These are phyloP conservation scores for Sporobolomyces phaffii DNA, from an alignment of 768 basidiomycete genomes.

Conservation along the genomic window DNA sequence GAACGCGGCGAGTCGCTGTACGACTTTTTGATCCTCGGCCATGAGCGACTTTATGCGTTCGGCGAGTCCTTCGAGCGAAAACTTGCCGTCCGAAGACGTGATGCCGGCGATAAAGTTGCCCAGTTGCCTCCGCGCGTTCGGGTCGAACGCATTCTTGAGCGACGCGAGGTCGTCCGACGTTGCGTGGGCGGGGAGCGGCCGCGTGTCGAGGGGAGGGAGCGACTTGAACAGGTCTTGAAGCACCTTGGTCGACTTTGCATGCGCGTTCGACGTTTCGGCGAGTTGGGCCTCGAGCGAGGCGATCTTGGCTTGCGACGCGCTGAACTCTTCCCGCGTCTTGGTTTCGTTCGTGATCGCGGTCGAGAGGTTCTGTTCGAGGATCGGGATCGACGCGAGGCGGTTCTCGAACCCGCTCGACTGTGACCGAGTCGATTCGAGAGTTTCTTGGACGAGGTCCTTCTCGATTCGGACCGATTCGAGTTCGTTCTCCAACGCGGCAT, in stretches of 20 bases:
- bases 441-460: constrained; percentile 10
- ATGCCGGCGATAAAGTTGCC: constrained; percentile 73
- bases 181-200: constrained; percentile 50
- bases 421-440: not conserved
- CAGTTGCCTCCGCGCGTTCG: constrained; percentile 41
- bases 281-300: constrained; percentile 2
- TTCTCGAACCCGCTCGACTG: not conserved
- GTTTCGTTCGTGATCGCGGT: constrained; percentile 4
- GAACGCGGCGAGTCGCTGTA: constrained; percentile 74
- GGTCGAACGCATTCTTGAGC: constrained; percentile 50
- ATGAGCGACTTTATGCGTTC: constrained; percentile 53
- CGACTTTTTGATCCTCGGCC: constrained; percentile 69
- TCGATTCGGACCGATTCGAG: constrained; percentile 40
- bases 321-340: constrained; percentile 41
- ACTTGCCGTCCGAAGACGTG: constrained; percentile 47
- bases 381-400: constrained; percentile 8
- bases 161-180: constrained; percentile 51
- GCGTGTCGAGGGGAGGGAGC: constrained; percentile 76
- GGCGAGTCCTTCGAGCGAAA: constrained; percentile 54
- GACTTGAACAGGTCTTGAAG: constrained; percentile 71
- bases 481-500: constrained; percentile 41
- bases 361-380: constrained; percentile 15
- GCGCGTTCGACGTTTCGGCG: not conserved
- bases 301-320: constrained; percentile 13
- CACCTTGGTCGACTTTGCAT: constrained; percentile 56